A percentile compares a stretch with the other conserved stretches of the same genome.
Conservation (phyloP, 305 asterid species). For the Ajuga reptans region DNA sequence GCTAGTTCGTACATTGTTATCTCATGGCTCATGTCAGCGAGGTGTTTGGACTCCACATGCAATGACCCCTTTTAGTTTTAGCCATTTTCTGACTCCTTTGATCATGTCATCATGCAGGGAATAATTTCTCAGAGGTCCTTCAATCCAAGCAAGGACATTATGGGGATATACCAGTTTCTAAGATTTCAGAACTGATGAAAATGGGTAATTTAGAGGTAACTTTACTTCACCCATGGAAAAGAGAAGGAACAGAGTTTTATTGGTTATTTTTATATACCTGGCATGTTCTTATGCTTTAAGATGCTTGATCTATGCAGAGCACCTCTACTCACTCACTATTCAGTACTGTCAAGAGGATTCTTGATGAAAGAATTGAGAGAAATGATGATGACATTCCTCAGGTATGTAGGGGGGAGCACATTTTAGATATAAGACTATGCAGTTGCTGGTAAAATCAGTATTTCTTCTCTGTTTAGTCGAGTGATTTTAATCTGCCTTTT, state of each 20-base stretch:
- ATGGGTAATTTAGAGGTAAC: slow-evolving; percentile 67
- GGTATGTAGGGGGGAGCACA: slow-evolving; percentile 40
- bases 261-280: slow-evolving; percentile 1
- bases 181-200: slow-evolving; percentile 66
- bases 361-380: slow-evolving; percentile 69
- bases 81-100: slow-evolving; percentile 15
- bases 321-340: slow-evolving; percentile 65
- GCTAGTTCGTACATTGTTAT: slow-evolving; percentile 1
- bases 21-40: slow-evolving; percentile 18
- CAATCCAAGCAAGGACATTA: slow-evolving; percentile 39
- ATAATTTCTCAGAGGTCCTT: slow-evolving; percentile 32
- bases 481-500: slow-evolving; percentile 9
- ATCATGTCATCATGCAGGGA: slow-evolving; percentile 37
- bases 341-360: slow-evolving; percentile 43
- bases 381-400: slow-evolving; percentile 62
- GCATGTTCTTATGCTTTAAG: slow-evolving; percentile 27
- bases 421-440: slow-evolving; percentile 13
- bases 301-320: slow-evolving; percentile 42
- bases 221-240: neutral
- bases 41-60: slow-evolving; percentile 6
- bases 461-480: slow-evolving; percentile 5
- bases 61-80: neutral
- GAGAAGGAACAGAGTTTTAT: neutral
- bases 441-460: neutral
- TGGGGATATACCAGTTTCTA: slow-evolving; percentile 45